Percentiles rank a stretch among this genome's conserved stretches.
Evolutionary conservation across 2,329 filamentous ascomycete species (phyloP).

Genomic region (Bipolaris oryzae): DNA sequence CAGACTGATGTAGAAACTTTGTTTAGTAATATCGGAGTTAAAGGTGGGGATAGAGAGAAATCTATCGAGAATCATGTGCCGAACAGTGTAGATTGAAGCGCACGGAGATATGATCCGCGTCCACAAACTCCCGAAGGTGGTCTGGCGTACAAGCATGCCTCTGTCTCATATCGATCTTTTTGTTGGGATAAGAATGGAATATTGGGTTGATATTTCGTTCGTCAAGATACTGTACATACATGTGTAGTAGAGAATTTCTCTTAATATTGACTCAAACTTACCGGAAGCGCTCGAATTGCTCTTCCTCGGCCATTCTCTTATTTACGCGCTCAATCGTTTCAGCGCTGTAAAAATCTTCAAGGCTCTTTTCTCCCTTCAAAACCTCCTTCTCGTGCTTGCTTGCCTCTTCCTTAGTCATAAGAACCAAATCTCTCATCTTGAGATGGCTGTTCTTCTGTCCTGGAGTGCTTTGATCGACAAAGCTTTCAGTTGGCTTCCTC

Average conservation of each 20-base stretch:
- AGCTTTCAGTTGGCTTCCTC: slow-evolving; percentile 67
- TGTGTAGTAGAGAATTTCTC: background rate
- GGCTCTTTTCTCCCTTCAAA: slow-evolving; percentile 68
- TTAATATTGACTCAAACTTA: slow-evolving; percentile 25
- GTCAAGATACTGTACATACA: background rate
- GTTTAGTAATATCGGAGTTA: slow-evolving; percentile 7
- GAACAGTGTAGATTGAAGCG: background rate
- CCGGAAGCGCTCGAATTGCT: slow-evolving; percentile 58
- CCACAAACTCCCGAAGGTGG: background rate
- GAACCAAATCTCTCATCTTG: slow-evolving; percentile 73
- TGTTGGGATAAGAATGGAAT: background rate
- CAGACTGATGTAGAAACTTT: background rate
- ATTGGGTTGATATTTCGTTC: background rate
- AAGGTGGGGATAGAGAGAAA: background rate
- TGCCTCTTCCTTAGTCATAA: slow-evolving; percentile 93
- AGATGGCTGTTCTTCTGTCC: slow-evolving; percentile 79
- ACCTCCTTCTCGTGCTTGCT: slow-evolving; percentile 78
- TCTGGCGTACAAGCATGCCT: background rate
- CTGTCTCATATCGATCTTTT: background rate
- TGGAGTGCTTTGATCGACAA: slow-evolving; percentile 69
- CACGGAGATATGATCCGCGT: background rate
- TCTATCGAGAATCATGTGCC: background rate
- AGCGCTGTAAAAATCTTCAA: slow-evolving; percentile 75
- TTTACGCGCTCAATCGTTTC: slow-evolving; percentile 72
- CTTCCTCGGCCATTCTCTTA: slow-evolving; percentile 70